These are phyloP conservation scores for Phytophthora nicotianae DNA, from an alignment of 352 stramenopile genomes.

Conservation along the genomic window DNA sequence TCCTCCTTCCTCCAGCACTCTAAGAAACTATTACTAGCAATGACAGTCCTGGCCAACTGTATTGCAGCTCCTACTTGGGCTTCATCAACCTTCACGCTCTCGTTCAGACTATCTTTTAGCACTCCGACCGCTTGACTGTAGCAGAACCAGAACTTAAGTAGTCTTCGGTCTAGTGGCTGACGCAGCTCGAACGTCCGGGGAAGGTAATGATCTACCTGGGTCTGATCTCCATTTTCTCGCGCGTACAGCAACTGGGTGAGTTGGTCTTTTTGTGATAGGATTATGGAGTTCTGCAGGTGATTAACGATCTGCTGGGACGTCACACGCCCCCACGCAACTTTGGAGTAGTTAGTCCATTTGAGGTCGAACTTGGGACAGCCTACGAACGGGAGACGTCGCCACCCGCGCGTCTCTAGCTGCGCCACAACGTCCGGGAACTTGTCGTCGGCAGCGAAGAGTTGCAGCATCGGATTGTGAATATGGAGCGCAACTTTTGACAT, in stretches of 20 bases:
- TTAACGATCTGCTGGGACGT: constrained; percentile 56
- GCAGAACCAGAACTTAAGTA: constrained; percentile 47
- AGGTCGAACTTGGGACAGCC: constrained; percentile 64
- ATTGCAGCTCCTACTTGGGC: constrained; percentile 11
- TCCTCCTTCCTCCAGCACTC: constrained; percentile 18
- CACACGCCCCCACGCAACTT: constrained; percentile 60
- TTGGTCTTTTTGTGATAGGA: constrained; percentile 70
- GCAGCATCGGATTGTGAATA: not conserved
- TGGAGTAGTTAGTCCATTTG: constrained; percentile 76
- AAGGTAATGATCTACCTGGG: constrained; percentile 52
- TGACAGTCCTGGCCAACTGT: not conserved
- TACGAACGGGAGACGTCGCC: constrained; percentile 55
- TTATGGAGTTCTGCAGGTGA: constrained; percentile 65
- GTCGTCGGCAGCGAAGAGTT: constrained; percentile 13
- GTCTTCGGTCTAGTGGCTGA: constrained; percentile 5
- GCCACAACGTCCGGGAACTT: constrained; percentile 32
- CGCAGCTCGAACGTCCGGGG: constrained; percentile 54
- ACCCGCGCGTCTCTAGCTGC: constrained; percentile 1
- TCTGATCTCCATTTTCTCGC: not conserved
- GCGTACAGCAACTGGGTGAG: constrained; percentile 48
- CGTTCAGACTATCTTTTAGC: constrained; percentile 33
- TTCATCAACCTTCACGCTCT: not conserved
- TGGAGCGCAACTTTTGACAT: too few species aligned
- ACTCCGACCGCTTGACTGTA: constrained; percentile 55
- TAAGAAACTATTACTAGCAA: constrained; percentile 11